Evolutionary conservation across 768 basidiomycete species (phyloP), one percentile per base, ranked within the genome.

Genomic region (Rhodotorula kratochvilovae): DNA sequence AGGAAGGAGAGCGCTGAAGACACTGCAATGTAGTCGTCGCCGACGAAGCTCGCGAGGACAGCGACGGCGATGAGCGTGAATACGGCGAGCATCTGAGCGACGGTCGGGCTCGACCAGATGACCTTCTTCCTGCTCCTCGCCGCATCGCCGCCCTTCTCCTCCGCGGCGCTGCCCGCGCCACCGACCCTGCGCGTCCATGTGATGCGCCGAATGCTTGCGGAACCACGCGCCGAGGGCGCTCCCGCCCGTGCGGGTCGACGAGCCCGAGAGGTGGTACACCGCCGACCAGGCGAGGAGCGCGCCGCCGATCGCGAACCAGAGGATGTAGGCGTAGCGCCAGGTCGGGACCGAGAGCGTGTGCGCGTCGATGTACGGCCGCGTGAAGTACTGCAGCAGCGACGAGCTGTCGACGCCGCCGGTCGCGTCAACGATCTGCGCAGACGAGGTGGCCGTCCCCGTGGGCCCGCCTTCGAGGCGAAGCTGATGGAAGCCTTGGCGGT

Each of bases 1-100:
- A 59, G 35, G 63, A 46, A 48, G 66, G 61, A 61, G 55, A 66
- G 29, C 39, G 61, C 43, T 12, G 29, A 21, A 39, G 63, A 57
- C 57, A 58, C 57, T 29, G 57, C 81, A 69, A 90, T 82, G 78
- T 90, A 89, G 79, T 91, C 90, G 10, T 86, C 85, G 25, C 89
- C 89, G 25, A 86, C 79, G 71, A 88, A 85, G 6, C 82, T 82
- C 50, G 87, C 80, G 6, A 83, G 78, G 25, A 86, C 71, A 10
- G 84, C 81, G 27, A 81, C 79, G 55, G 82, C 75, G 36, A 83
- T 77, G 43, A 90, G 78, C 35, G 84, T 73, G 58, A 79, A 63
- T 53, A 88, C 77, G 3, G 82, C 81, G 62, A 88, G 81, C 27
- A 90, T 80, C 74, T 89, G 86, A 1, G 85, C 85, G 76, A 90